Evolutionary conservation across 108 stramenopile genomes (phyloP).

Genomic region (Cyclotella atomus): DNA sequence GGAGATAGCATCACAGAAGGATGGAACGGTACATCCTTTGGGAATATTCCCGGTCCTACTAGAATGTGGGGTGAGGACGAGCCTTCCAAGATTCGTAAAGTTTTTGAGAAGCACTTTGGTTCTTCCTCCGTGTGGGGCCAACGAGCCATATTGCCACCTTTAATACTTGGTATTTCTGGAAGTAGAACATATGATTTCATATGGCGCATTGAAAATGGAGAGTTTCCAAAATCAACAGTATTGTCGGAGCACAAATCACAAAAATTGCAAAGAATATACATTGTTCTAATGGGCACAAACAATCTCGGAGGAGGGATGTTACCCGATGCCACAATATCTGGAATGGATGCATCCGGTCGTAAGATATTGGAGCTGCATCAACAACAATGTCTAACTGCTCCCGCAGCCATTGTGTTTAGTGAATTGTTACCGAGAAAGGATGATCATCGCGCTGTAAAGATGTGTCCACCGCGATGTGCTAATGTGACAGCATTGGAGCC

Average conservation of each 20-base stretch:
- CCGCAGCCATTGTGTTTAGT: conserved; percentile 40
- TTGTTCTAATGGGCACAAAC: conserved; percentile 60
- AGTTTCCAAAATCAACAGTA: conserved; percentile 45
- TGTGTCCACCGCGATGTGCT: conserved; percentile 55
- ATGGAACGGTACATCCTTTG: conserved; percentile 44
- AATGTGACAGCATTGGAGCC: conserved; percentile 33
- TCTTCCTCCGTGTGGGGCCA: conserved; percentile 15
- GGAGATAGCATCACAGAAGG: conserved; percentile 48
- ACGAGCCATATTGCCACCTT: conserved; percentile 24
- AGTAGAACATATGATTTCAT: conserved; percentile 45
- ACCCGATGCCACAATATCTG: conserved; percentile 30
- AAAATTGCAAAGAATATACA: conserved; percentile 34
- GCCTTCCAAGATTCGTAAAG: conserved; percentile 10
- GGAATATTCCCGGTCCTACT: conserved; percentile 21
- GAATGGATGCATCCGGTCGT: conserved; percentile 41
- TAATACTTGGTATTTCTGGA: conserved; percentile 42
- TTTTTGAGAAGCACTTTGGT: conserved; percentile 31
- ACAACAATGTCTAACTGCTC: not conserved
- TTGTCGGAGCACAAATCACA: no score
- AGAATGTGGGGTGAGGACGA: conserved; percentile 22
- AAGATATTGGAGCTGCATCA: conserved; percentile 13
- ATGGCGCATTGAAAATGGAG: conserved; percentile 39
- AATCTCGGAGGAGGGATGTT: conserved; percentile 57
- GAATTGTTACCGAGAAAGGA: conserved; percentile 43
- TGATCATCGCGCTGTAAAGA: conserved; percentile 30